Evolutionary conservation across 2,329 filamentous ascomycete genomes (phyloP), one percentile per base, ranked within the genome.

Genomic region (Epichloe hybrida): DNA sequence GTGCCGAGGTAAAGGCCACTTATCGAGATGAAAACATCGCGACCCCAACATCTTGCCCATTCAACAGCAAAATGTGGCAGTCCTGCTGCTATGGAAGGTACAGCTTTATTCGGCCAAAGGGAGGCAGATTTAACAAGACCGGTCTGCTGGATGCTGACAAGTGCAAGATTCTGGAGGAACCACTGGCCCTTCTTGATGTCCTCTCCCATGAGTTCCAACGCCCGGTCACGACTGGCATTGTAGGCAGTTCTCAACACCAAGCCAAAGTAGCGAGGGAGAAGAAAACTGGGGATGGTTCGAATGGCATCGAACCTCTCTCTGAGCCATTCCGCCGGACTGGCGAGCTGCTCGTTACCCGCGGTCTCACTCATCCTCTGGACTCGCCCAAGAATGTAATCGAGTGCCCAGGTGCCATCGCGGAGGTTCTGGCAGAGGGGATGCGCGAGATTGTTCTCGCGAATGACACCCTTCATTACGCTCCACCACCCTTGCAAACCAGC

Each of bases 401-500:
- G 70, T 3, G 88, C 84, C 93, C 93, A 98, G 57, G 90, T 81
- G 0, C 93, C 93, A 56, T 94, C 80, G 48, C 93, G 83, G 5
- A 98, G 77, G 62, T 98, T 91, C 61, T 96, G 84, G 66, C 91
- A 97, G 11, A 98, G 76, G 0, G 93, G 87, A 63, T 98, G 93
- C 0, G 87, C 93, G 8, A 98, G 78, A 62, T 97, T 82, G 64
- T 98, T 98, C 56, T 93, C 82, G 48, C 76, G 79, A 58, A 97
- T 86, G 54, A 98, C 84, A 52, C 86, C 76, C 59, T 88, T 84
- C 41, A 98, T 71, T 1, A 95, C 73, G 64, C 89, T 96, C 89
- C 91, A 95, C 91, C 93, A 98, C 38, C 94, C 94, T 66, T 98
- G 93, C n/a, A 98, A 75, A 54, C 93, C 93, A 53, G 91, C 91